Conservation (phyloP, 306 rosid genomes). For the Rosa chinensis region DNA sequence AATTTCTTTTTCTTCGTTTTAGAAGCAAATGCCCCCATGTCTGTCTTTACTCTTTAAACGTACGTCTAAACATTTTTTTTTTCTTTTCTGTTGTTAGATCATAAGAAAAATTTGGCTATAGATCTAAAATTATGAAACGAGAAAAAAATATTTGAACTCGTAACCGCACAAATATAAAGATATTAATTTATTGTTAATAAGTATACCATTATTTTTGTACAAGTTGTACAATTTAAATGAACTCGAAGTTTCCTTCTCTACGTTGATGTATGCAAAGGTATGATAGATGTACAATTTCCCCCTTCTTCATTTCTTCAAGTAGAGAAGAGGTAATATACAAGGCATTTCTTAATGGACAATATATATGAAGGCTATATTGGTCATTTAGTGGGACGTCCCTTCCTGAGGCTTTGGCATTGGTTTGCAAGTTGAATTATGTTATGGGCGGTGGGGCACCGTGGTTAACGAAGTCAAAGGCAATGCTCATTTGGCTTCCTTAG, state of each 20-base stretch:
- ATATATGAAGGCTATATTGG: not conserved
- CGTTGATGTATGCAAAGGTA: not conserved
- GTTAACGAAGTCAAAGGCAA: not conserved
- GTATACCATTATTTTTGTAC: not conserved
- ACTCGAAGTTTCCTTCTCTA: not conserved
- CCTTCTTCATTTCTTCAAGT: not conserved
- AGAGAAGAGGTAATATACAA: no score
- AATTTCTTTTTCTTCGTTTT: not conserved
- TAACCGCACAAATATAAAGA: not conserved
- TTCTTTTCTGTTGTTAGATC: no score
- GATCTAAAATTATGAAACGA: no score
- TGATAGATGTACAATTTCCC: not conserved
- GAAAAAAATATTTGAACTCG: not conserved
- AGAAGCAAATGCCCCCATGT: not conserved
- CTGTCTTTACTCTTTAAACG: no score
- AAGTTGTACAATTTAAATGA: not conserved
- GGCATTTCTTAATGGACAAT: not conserved
- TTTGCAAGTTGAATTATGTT: conserved; percentile 8
- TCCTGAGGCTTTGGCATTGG: not conserved
- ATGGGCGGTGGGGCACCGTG: not conserved
- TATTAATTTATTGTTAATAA: not conserved
- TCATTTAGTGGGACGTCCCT: not conserved
- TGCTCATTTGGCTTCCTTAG: not conserved
- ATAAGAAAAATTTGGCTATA: no score
- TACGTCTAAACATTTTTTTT: no score